A percentile compares a stretch with the other conserved stretches of the same genome.
Evolutionary conservation across 1,139 yeast species (phyloP).

Genomic region (Neolecta irregularis): DNA sequence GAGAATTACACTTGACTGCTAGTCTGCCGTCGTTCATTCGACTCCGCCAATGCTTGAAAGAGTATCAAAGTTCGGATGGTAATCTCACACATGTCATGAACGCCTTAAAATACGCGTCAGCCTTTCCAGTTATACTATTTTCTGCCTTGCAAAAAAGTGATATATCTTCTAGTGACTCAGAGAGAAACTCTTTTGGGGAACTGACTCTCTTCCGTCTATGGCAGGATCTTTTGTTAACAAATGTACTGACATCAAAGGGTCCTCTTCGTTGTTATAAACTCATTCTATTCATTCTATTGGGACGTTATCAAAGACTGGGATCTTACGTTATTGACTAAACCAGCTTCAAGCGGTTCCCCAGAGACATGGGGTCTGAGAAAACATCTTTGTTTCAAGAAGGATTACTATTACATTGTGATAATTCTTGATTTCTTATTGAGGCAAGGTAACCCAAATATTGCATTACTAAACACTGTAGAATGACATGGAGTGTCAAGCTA

Average conservation of each 20-base stretch:
- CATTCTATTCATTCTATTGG: constrained; percentile 73
- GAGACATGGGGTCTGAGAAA: constrained; percentile 23
- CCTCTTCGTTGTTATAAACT: constrained; percentile 40
- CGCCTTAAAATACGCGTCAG: constrained; percentile 55
- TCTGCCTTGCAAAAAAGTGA: constrained; percentile 16
- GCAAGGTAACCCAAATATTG: no score
- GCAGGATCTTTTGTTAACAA: constrained; percentile 22
- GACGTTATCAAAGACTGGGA: constrained; percentile 85
- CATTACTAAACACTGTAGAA: no score
- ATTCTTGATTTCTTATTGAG: constrained; percentile 34
- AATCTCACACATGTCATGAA: constrained; percentile 47
- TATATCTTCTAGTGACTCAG: constrained; percentile 8
- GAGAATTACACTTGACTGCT: constrained; percentile 36
- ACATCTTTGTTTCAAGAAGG: constrained; percentile 22
- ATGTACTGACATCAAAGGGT: no score
- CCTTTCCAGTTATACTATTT: constrained; percentile 44
- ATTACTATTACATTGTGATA: constrained; percentile 43
- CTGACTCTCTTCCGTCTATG: constrained; percentile 16
- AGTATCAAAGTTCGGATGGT: constrained; percentile 29
- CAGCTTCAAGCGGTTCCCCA: no score
- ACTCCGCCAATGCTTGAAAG: constrained; percentile 64
- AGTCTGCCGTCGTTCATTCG: constrained; percentile 57
- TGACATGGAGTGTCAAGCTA: constrained; percentile 53
- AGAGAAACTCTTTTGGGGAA: no score
- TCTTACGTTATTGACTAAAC: constrained; percentile 35